phyloP scores from a whole-genome alignment of 352 stramenopile species.

The Phytopythium oedochilum region DNA sequence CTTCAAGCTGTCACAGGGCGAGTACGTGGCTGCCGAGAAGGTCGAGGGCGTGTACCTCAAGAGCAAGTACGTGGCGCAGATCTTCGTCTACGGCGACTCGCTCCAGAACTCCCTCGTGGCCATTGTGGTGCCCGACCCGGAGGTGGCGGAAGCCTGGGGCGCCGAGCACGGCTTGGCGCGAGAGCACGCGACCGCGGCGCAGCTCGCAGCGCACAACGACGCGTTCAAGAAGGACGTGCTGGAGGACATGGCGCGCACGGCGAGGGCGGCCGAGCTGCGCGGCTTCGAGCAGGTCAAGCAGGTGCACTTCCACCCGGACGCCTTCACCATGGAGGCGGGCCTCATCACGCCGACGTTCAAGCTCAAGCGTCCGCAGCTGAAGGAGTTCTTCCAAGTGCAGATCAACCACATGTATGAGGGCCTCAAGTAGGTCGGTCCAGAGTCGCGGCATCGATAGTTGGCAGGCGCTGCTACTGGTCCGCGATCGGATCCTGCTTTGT shows the following conservation, averaged over 20 bases:
- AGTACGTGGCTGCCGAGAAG: conserved; percentile 95
- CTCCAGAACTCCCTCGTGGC: too few relatives aligned
- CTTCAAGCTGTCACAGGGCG: conserved; percentile 89
- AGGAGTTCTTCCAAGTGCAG: too few relatives aligned
- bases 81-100: too few relatives aligned
- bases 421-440: too few relatives aligned
- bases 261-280: conserved; percentile 67
- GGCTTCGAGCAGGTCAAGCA: conserved; percentile 91
- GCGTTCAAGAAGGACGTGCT: conserved; percentile 60
- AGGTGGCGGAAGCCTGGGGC: conserved; percentile 78
- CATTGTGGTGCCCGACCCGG: too few relatives aligned
- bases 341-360: conserved; percentile 97
- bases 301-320: conserved; percentile 77
- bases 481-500: too few relatives aligned
- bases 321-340: conserved; percentile 89
- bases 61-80: conserved; percentile 86
- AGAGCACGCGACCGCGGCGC: conserved; percentile 8
- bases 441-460: too few relatives aligned
- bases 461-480: too few relatives aligned
- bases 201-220: conserved; percentile 10
- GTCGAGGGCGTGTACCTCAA: conserved; percentile 94
- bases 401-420: conserved; percentile 89
- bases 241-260: conserved; percentile 65
- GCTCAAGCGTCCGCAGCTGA: conserved; percentile 90
- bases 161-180: conserved; percentile 18